phyloP scores from a whole-genome alignment of 2,329 filamentous ascomycete genomes.

The Diaporthe helianthi region DNA sequence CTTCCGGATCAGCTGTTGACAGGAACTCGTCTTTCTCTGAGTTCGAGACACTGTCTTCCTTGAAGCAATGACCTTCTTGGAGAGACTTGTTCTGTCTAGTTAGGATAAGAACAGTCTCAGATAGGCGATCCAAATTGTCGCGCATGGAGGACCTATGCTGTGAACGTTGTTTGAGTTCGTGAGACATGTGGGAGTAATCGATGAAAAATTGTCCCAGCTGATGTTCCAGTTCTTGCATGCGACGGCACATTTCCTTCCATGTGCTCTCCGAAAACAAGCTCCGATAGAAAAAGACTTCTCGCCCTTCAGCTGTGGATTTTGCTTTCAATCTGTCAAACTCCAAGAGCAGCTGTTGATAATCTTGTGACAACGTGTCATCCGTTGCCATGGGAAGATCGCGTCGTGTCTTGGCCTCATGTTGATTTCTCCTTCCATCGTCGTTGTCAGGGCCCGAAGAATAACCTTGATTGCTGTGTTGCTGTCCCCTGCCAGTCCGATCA shows the following conservation, averaged over 20 bases:
- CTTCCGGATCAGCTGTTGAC: neutral
- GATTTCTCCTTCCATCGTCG: neutral
- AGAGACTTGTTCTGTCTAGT: neutral
- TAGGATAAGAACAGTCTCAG: neutral
- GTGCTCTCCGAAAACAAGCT: neutral
- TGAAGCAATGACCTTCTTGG: neutral
- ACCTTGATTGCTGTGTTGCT: neutral
- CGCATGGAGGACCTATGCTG: neutral
- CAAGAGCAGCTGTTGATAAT: neutral
- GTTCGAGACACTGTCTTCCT: rapidly evolving
- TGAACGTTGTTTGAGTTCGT: neutral
- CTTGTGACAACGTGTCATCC: neutral
- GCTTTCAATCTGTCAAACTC: neutral
- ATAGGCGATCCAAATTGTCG: neutral
- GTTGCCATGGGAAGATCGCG: neutral
- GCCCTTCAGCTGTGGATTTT: neutral
- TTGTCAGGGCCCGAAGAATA: neutral
- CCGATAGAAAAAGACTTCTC: neutral
- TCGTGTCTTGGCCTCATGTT: neutral
- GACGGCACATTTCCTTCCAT: neutral
- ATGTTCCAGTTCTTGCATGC: neutral
- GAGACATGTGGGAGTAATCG: neutral
- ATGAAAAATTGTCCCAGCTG: neutral
- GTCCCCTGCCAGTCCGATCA: too few relatives aligned
- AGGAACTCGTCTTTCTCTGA: neutral